These are phyloP conservation scores for Marasmius tenuissimus DNA, from an alignment of 1,284 basidiomycete genomes.

Conservation along the genomic window DNA sequence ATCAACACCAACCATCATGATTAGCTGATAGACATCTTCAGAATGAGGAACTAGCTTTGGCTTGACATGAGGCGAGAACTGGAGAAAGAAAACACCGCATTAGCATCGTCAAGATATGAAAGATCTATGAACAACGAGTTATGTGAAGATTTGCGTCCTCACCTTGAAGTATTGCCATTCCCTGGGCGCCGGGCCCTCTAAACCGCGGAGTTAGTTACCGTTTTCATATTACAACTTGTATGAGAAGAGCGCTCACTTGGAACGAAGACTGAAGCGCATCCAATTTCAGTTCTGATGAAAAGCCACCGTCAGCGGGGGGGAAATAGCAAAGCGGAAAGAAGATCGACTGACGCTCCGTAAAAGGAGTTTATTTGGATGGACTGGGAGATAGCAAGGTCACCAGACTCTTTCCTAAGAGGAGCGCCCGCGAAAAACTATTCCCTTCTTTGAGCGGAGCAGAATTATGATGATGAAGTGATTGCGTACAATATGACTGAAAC, in stretches of 20 bases:
- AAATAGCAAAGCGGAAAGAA: not conserved
- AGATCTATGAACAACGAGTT: not conserved
- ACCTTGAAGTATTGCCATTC: conserved; percentile 4
- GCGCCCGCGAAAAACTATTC: conserved; percentile 8
- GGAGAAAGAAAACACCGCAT: not conserved
- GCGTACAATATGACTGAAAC: conserved; percentile 5
- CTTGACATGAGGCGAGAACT: conserved; percentile 8
- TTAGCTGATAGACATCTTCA: conserved; percentile 11
- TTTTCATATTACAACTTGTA: not conserved
- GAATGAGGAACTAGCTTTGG: conserved; percentile 3
- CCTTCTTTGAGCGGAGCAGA: not conserved
- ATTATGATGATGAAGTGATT: not conserved
- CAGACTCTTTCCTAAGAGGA: conserved; percentile 12
- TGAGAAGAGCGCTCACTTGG: not conserved
- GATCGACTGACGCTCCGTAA: conserved; percentile 27
- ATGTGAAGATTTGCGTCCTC: too few relatives aligned
- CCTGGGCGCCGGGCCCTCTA: conserved; percentile 2
- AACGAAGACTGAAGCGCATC: conserved; percentile 9
- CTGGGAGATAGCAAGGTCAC: conserved; percentile 20
- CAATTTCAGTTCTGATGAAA: conserved; percentile 23
- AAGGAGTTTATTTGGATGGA: conserved; percentile 25
- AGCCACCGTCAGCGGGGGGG: not conserved
- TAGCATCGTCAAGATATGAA: not conserved
- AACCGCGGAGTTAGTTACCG: not conserved
- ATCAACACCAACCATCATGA: not conserved